phyloP scores from a whole-genome alignment of 768 basidiomycete genomes.

The Plicaturopsis crispa region DNA sequence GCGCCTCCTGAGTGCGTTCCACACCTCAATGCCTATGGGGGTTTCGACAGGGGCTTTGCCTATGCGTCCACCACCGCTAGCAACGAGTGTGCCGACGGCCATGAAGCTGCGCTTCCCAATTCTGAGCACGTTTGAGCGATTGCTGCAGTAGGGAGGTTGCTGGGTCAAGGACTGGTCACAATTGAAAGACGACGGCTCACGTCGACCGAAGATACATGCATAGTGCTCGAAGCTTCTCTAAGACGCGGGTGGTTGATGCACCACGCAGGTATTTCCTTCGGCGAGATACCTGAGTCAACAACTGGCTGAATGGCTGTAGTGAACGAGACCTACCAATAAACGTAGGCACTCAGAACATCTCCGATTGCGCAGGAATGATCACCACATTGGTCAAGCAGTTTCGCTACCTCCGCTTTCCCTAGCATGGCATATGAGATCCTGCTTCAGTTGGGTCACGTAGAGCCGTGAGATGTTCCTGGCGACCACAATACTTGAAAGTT shows the following conservation, averaged over 20 bases:
- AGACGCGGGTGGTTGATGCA: conserved; percentile 8
- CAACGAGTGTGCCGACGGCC: background rate
- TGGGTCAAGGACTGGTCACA: too few relatives aligned
- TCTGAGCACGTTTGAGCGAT: too few relatives aligned
- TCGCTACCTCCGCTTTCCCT: conserved; percentile 5
- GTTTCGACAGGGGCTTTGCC: conserved; percentile 5
- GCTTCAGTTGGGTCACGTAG: too few relatives aligned
- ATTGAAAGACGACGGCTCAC: background rate
- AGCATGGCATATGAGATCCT: too few relatives aligned
- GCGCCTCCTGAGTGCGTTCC: conserved; percentile 8
- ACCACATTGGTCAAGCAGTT: conserved; percentile 8
- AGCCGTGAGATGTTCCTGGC: too few relatives aligned
- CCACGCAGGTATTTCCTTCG: conserved; percentile 11
- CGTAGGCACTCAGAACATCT: conserved; percentile 10
- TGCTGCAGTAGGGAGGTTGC: too few relatives aligned
- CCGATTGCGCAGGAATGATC: conserved; percentile 6
- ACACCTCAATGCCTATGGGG: conserved; percentile 6
- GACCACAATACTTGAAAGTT: too few relatives aligned
- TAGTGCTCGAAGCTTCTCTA: conserved; percentile 7
- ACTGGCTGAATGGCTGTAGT: too few relatives aligned
- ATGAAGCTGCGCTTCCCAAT: background rate
- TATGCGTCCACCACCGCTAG: conserved; percentile 7
- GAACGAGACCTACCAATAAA: conserved; percentile 5
- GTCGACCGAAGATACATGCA: conserved; percentile 7
- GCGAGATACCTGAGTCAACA: too few relatives aligned